Evolutionary conservation across 2,329 filamentous ascomycete species (phyloP).

Genomic region (Nannizzia gypsea): DNA sequence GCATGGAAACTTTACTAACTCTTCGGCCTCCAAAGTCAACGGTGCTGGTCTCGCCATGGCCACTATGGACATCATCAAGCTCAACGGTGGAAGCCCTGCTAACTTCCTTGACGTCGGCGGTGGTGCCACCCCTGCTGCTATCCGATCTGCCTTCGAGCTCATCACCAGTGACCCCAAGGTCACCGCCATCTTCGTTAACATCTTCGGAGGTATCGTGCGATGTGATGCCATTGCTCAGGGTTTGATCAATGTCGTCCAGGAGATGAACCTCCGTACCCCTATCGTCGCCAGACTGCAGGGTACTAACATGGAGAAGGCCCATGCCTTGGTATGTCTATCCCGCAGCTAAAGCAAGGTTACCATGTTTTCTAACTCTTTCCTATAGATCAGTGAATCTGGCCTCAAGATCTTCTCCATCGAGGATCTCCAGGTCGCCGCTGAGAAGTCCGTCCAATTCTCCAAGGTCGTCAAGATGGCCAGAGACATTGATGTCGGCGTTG

Average conservation of each 20-base stretch:
- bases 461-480: constrained; percentile 99
- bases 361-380: constrained; percentile 7
- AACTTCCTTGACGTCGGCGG: constrained; percentile 99
- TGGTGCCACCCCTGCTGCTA: constrained; percentile 90
- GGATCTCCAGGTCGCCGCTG: constrained; percentile 89
- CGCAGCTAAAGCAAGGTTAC: background rate
- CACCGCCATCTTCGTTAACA: constrained; percentile 98
- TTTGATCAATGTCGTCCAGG: constrained; percentile 86
- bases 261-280: constrained; percentile 89
- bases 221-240: constrained; percentile 96
- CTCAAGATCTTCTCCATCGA: constrained; percentile 99
- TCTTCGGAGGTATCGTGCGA: constrained; percentile 96
- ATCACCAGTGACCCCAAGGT: constrained; percentile 98
- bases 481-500: constrained; percentile 93
- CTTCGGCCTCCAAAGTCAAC: constrained; percentile 52
- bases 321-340: constrained; percentile 52
- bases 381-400: constrained; percentile 80
- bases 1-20: background rate
- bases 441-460: constrained; percentile 97
- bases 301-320: constrained; percentile 93
- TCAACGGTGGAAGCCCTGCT: constrained; percentile 88
- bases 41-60: constrained; percentile 98
- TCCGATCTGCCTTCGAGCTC: constrained; percentile 94
- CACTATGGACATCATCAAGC: constrained; percentile 99
- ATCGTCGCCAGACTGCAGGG: constrained; percentile 96